phyloP scores from a whole-genome alignment of 2,329 filamentous ascomycete genomes.

The Penicillium sp. region DNA sequence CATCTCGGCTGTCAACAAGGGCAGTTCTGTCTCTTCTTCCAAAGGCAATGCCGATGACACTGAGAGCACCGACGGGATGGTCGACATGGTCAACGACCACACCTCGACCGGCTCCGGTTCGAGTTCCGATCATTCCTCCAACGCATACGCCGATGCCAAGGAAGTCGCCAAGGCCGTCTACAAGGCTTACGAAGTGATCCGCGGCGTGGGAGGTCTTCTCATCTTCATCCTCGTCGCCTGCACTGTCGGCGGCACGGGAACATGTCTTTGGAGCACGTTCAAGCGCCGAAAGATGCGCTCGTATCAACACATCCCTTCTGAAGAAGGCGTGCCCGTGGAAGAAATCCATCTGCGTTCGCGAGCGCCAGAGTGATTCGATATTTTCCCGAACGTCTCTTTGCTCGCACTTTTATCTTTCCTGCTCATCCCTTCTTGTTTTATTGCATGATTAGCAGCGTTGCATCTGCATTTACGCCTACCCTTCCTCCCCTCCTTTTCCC shows the following conservation, averaged over 20 bases:
- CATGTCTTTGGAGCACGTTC: conserved; percentile 23
- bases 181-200: conserved; percentile 35
- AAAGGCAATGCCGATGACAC: conserved; percentile 11
- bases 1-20: conserved; percentile 20
- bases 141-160: conserved; percentile 24
- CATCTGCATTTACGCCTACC: conserved; percentile 11
- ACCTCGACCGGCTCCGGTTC: background rate
- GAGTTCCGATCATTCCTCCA: conserved; percentile 3
- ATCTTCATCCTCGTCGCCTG: conserved; percentile 31
- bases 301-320: conserved; percentile 33
- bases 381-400: background rate
- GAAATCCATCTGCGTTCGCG: conserved; percentile 21
- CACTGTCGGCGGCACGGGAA: conserved; percentile 26
- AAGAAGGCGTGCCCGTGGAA: conserved; percentile 29
- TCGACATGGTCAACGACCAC: conserved; percentile 1
- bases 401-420: too few species aligned
- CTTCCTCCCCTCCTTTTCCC: background rate
- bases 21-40: conserved; percentile 6
- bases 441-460: conserved; percentile 17
- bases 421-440: background rate
- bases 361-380: conserved; percentile 7
- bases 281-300: conserved; percentile 26
- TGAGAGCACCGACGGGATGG: conserved; percentile 18
- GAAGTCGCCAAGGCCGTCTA: conserved; percentile 31
- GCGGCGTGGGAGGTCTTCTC: conserved; percentile 31